Evolutionary conservation across 2,329 filamentous ascomycete genomes (phyloP).

Genomic region (Arthrobotrys musiformis): DNA sequence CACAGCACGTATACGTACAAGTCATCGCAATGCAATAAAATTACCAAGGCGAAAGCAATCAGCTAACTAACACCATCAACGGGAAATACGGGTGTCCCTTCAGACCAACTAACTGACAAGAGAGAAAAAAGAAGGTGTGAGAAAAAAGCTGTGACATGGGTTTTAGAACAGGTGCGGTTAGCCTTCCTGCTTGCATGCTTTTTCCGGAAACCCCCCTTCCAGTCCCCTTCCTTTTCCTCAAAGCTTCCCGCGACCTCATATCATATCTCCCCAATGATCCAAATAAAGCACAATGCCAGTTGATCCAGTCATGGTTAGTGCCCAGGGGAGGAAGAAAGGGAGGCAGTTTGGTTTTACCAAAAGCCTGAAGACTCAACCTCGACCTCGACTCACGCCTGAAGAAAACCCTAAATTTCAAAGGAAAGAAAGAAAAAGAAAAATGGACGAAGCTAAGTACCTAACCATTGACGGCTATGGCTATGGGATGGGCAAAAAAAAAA

Average conservation of each 20-base stretch:
- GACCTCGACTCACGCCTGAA: too few species aligned
- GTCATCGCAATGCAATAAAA: too few species aligned
- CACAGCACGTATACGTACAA: too few species aligned
- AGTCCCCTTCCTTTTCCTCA: slow-evolving; percentile 2
- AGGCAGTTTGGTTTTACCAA: too few species aligned
- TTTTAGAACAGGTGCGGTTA: slow-evolving; percentile 26
- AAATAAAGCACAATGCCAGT: too few species aligned
- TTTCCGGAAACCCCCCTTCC: slow-evolving; percentile 25
- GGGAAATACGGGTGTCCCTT: neutral
- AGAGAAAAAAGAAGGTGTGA: slow-evolving; percentile 32
- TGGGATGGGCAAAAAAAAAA: too few species aligned
- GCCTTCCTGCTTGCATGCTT: slow-evolving; percentile 10
- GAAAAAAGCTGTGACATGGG: slow-evolving; percentile 39
- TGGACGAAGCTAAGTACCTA: too few species aligned
- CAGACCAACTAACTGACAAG: slow-evolving; percentile 24
- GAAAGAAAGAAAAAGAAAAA: too few species aligned
- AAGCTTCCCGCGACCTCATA: slow-evolving; percentile 38
- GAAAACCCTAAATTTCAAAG: too few species aligned
- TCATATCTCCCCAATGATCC: too few species aligned
- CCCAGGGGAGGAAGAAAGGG: slow-evolving; percentile 19
- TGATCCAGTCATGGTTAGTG: slow-evolving; percentile 1
- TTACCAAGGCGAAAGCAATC: neutral
- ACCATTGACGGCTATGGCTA: too few species aligned
- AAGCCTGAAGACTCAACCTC: too few species aligned
- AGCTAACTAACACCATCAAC: neutral